Evolutionary conservation across 179 eudicot genomes (phyloP), one percentile per base, ranked within the genome.

Genomic region (Pouteria campechiana): DNA sequence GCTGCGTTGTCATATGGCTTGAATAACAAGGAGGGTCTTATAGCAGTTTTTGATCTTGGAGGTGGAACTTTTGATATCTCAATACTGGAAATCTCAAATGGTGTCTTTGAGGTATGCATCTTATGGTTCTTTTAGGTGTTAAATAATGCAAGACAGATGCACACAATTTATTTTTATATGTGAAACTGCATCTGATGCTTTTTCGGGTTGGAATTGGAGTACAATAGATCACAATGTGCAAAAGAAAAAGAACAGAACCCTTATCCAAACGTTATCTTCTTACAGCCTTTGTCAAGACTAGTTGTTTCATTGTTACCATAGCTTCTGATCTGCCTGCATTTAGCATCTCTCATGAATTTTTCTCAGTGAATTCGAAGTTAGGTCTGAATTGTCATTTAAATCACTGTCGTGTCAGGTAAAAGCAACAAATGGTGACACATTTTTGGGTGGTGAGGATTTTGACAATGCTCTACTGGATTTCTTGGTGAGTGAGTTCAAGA

Each of bases 11-110:
- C 95, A 8, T 86, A 86, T 61, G 95, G 95, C 12, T 12, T 78
- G 70, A 81, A 60, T 57, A 81, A 78, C 70, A 86, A 86, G 54
- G 95, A 86, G 60, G 93, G 95, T 17, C 78, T 82, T n/a, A 65
- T 86, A 52, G 95, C 95, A 7, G 95, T 86, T 35, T 86, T 81
- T 60, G 93, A 86, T 57, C 88, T 85, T 63, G 95, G 95, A 12
- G 95, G 95, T 52, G 95, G 95, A 32, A 85, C 95, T 18, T 85
- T 85, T 64, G 92, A 86, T 69, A 73, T 86, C 18, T 86, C 95
- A 19, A 81, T 81, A 43, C 68, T 86, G 44, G 95, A 86, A 63
- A 86, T 81, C 29, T 75, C 85, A 7, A 76, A 74, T 44, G 95
- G 95, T 57, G 95, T 86, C n/a, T 86, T 86, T 60, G 95, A 86